Percentiles rank a stretch among this genome's conserved stretches.
Conservation (phyloP, 2,329 filamentous ascomycete species). For the Blastomyces emzantsi region DNA sequence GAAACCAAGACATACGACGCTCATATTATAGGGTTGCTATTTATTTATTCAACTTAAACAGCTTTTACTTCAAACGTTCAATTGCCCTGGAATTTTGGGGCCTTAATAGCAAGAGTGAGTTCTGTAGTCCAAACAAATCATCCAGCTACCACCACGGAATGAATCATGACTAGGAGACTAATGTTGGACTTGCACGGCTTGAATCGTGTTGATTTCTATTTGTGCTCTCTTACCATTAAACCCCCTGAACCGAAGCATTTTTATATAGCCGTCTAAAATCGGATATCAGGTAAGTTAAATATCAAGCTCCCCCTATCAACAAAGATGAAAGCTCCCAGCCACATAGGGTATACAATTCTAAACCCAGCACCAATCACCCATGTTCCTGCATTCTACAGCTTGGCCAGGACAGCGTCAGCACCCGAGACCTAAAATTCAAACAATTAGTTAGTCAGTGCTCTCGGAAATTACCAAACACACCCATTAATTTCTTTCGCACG, state of each 20-base stretch:
- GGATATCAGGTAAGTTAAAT: neutral
- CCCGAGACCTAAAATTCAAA: conserved; percentile 28
- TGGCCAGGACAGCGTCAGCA: conserved; percentile 32
- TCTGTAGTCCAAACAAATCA: neutral
- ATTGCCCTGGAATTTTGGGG: neutral
- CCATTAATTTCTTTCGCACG: neutral
- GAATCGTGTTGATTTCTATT: neutral
- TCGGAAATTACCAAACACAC: neutral
- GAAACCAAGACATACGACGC: neutral
- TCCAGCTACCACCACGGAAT: neutral
- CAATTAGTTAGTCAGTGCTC: neutral
- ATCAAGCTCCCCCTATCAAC: neutral
- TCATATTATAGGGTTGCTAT: neutral
- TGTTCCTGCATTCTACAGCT: conserved; percentile 25
- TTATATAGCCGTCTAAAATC: neutral
- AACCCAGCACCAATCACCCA: neutral
- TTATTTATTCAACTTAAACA: neutral
- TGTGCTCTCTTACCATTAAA: neutral
- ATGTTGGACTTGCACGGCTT: neutral
- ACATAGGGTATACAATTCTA: neutral
- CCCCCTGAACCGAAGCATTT: neutral
- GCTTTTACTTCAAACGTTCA: neutral
- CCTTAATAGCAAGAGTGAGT: too few relatives aligned
- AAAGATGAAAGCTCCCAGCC: neutral
- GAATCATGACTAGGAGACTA: neutral